Base-by-base conservation (phyloP, 345 rosid genomes). In the Corchorus capsularis region DNA sequence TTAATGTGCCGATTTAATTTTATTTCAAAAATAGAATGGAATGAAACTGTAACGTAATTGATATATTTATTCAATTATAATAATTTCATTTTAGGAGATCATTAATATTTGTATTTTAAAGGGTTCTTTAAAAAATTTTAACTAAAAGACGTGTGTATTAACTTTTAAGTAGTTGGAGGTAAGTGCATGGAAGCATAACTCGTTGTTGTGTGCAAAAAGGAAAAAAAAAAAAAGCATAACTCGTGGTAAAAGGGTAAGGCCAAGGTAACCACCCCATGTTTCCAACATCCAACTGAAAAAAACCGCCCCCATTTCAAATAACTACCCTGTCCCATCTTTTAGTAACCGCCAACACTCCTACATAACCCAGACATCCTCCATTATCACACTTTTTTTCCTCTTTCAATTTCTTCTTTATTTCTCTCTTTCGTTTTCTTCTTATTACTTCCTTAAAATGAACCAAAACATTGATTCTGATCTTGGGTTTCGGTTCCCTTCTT, bases 301-400 rank as follows among this genome's bases (percentile, higher is more conserved):
- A 82, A 80, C 86, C 64, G 79, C 84, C 73, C 84, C 73, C 76
- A 68, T 19, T 75, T 75, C 63, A 46, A 66, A 77, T 39, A 56
- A 71, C 63, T 73, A 59, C 45, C 32, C 68, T 79, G 64, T 72
- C 55, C 57, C 63, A 52, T 59, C 17, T 63, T 39, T 73, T 52
- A 27, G 79, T 78, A 85, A 80, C 82, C 68, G 82, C 74, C 79
- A 37, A 46, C 55, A n/a, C 83, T 59, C 74, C 86, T 86, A 81
- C 85, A 82, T 74, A 87, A 81, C 41, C 86, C 79, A 34, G 61
- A 13, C 63, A 66, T 34, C 66, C 80, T 47, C 81, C 82, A 67
- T 73, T 59, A 27, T 61, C 53, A 20, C 60, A 73, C 4, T 74
- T 75, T 82, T 78, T 77, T 57, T 27, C 27, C 34, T 63, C 63